Evolutionary conservation across 2,329 filamentous ascomycete genomes (phyloP), one percentile per base, ranked within the genome.

Genomic region (Cytospora mali): DNA sequence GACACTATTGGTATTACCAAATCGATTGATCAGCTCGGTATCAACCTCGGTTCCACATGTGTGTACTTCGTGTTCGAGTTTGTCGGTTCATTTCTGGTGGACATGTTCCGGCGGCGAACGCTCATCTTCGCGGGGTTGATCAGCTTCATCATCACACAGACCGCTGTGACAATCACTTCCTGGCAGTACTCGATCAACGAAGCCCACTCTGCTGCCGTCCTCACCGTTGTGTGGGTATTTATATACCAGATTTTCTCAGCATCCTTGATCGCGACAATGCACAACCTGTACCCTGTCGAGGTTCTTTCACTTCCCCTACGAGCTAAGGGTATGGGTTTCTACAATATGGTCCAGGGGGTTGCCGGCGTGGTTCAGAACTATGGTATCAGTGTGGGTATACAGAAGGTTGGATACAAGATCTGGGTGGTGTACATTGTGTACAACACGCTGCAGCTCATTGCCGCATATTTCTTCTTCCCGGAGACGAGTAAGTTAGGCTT

Each of bases 341-440:
- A 79, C 64, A 71, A 74, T 58, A 70, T 80, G 51, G 77, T 80
- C 21, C 78, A 80, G 68, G 77, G 77, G 23, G 76, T 71, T 13
- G 77, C 77, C 6, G 76, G 77, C 21, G 76, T 77, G 2, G 73
- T 76, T 2, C 75, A 80, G 64, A 76, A 70, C 23, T 81, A 81
- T 61, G 80, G 79, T 6, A 81, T 82, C 57, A 75, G 74, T 1
- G 74, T 81, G 13, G 80, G 78, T 0, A 80, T 82, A 57, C 64
- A 70, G 14, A 78, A 79, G 63, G 67, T 82, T 0, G 79, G 79
- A 0, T 82, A 81, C 65, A 81, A 81, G 72, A 81, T 82, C 52
- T 81, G 79, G 78, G 75, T 75, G 55, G 74, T 84, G 28, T 84
- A 82, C 61, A 79, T 82, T 48, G 76, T 73, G 29, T 82, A 82